Base-by-base conservation (phyloP, 2,329 filamentous ascomycete species). In the Cordyceps javanica region DNA sequence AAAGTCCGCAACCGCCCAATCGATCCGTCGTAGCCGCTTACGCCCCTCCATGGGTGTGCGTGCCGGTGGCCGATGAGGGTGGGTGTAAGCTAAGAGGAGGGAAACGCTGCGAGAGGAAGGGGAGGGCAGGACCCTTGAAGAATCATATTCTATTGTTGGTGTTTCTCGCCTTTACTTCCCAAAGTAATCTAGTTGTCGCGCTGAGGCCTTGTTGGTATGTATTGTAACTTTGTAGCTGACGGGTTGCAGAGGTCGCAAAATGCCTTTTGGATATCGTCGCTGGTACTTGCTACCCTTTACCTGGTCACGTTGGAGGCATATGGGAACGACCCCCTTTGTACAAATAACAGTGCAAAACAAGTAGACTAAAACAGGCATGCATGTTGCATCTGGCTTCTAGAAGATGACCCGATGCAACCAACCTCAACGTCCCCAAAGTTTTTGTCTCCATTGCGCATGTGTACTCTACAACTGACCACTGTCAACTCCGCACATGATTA, bases 21-120 rank as follows among this genome's bases (percentile, higher is more conserved):
- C 39, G 52, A 46, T 55, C 52, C 52, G 41, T 55, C 51, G 28
- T 55, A 55, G 28, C 51, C 51, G 51, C 51, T 55, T 55, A 55
- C 51, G 39, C 41, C 51, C 39, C 16, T n/a, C 25, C 19, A n/a
- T 26, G 26, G 26, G 4, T 25, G 36, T 11, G 28, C 5, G 26
- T 25, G 26, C 30, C 52, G 21, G 41, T 38, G 28, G 34, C 52
- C 41, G 52, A 46, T 55, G 39, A 38, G 21, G 26, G 30, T 42
- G 41, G 30, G 39, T 36, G 25, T 52, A 52, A 52, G 49, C 49
- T 13, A 28, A 51, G 1, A 41, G 19, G 13, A 7, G 2, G 23
- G 13, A 16, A 8, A 26, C n/a, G n/a, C n/a, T n/a, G n/a, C n/a
- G n/a, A n/a, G n/a, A n/a, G n/a, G n/a, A n/a, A n/a, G n/a, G n/a